A percentile compares a stretch with the other conserved stretches of the same genome.
Evolutionary conservation across 1,284 basidiomycete species (phyloP).

Genomic region (Leucoagaricus sp.): DNA sequence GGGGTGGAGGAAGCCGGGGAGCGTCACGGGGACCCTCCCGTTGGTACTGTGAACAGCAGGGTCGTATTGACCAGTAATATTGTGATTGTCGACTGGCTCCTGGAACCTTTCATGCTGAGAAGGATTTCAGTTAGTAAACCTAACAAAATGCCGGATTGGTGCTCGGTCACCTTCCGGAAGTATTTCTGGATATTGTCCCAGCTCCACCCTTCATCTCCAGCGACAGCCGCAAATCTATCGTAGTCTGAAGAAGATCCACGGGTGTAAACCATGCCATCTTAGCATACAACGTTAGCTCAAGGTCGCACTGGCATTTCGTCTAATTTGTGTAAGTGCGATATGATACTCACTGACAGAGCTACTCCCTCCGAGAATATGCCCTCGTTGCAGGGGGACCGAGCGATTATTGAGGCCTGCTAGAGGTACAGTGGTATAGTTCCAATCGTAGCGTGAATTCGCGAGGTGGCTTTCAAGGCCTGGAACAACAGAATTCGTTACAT

Average conservation of each 20-base stretch:
- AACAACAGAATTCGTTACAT: constrained; percentile 17
- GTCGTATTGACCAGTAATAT: constrained; percentile 31
- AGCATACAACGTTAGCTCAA: too few relatives aligned
- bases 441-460: constrained; percentile 15
- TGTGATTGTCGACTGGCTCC: constrained; percentile 30
- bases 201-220: too few relatives aligned
- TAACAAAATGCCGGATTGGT: too few relatives aligned
- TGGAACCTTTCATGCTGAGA: constrained; percentile 32
- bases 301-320: too few relatives aligned
- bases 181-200: too few relatives aligned
- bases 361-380: constrained; percentile 17
- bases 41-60: constrained; percentile 29
- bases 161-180: too few relatives aligned
- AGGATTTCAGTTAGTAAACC: too few relatives aligned
- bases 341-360: constrained; percentile 16
- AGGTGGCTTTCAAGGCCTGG: constrained; percentile 8
- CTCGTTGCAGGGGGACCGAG: not conserved
- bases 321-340: too few relatives aligned
- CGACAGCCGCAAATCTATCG: too few relatives aligned
- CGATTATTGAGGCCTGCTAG: constrained; percentile 9
- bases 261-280: constrained; percentile 18
- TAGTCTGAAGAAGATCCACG: too few relatives aligned
- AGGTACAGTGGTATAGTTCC: constrained; percentile 24
- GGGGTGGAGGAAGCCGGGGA: constrained; percentile 24
- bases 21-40: constrained; percentile 33